Evolutionary conservation across 139 green algal species (phyloP), one percentile per base, ranked within the genome.

Genomic region (Monoraphidium neglectum): DNA sequence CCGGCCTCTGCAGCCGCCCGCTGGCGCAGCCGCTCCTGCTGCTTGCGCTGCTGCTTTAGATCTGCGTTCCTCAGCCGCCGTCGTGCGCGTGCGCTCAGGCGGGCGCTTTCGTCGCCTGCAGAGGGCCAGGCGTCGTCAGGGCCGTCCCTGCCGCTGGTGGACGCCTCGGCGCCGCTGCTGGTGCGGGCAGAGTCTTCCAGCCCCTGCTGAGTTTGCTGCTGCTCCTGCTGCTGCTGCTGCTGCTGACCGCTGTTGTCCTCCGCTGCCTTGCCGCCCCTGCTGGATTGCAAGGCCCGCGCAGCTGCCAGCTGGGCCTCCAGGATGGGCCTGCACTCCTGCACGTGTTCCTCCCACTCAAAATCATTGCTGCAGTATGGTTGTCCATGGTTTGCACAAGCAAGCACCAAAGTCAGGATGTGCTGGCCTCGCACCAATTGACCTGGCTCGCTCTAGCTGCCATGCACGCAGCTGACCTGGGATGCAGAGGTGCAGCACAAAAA

Each of bases 261-360:
- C 46, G 46, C 24, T 24, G 16, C 8, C 61, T 47, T 4, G 30
- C 53, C 10, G 32, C 28, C 21, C 15, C 18, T n/a, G 35, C 53
- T 12, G 64, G 46, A 43, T 54, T 43, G 13, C 61, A 51, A 26
- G 23, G 53, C 62, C 28, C 37, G 63, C 28, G 73, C 73, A 43
- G 63, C 73, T 2, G 49, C 47, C 62, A 63, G 72, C 51, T 79
- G 73, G 26, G 30, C 16, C 54, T 79, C 63, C 2, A 79, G 49
- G 37, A 79, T 12, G 3, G 30, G 12, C 23, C 47, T 62, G 59
- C 35, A 56, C 15, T 66, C 26, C 2, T 57, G 36, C 23, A 64
- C 62, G 62, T 79, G 73, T n/a, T 72, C 63, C 28, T n/a, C 43
- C 62, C 62, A 79, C 33, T 67, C 63, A 57, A 60, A 79, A 35